These are phyloP conservation scores for Chytriomyces hyalinus DNA, from an alignment of 192 early-diverging fungal genomes.

Conservation along the genomic window DNA sequence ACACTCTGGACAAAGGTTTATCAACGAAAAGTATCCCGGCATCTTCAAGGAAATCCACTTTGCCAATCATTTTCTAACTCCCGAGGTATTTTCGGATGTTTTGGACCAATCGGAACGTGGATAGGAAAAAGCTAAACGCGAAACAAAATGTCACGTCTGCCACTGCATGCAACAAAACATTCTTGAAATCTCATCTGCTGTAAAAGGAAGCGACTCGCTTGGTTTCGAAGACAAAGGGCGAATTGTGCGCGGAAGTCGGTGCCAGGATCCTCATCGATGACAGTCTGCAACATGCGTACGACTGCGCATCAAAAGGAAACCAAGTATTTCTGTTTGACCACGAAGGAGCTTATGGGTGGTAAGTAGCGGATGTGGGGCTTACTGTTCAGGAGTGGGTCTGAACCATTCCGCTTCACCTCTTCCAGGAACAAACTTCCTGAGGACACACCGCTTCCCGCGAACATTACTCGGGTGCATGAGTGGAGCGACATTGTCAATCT, in stretches of 20 bases:
- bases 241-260: conserved; percentile 62
- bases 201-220: conserved; percentile 52
- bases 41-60: conserved; percentile 71
- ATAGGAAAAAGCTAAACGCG: too few relatives aligned
- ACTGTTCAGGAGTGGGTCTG: conserved; percentile 8
- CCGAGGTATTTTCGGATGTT: conserved; percentile 30
- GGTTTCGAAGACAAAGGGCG: conserved; percentile 61
- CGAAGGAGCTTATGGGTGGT: conserved; percentile 57
- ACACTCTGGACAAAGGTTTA: conserved; percentile 36
- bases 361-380: not conserved
- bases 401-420: not conserved
- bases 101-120: too few relatives aligned
- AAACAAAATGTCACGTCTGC: too few relatives aligned
- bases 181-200: not conserved
- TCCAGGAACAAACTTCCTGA: conserved; percentile 35
- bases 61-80: conserved; percentile 59
- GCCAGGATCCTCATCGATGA: conserved; percentile 65
- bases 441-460: conserved; percentile 44
- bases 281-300: conserved; percentile 55
- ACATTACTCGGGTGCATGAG: conserved; percentile 54
- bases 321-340: conserved; percentile 64
- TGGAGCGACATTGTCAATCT: conserved; percentile 56
- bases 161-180: not conserved
- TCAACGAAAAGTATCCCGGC: conserved; percentile 61
- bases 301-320: conserved; percentile 58